Base-by-base conservation (phyloP, 148 eudicot species). In the Vaccinium darrowii region DNA sequence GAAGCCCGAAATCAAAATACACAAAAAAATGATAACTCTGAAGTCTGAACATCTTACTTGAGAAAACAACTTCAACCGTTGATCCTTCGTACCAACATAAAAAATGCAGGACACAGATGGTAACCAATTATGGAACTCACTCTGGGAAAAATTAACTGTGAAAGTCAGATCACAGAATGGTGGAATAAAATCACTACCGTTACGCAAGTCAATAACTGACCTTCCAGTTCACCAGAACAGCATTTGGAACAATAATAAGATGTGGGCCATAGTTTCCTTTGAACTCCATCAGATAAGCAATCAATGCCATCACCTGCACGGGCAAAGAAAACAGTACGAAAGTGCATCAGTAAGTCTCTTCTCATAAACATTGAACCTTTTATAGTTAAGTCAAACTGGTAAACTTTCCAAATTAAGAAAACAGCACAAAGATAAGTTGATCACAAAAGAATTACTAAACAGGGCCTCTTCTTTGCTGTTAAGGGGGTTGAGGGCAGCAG, bases 161-260 rank as follows among this genome's bases (percentile, higher is more conserved):
- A 71, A 52, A 86, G 84, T 62, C 73, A 52, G 30, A 43, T 86
- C 30, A 81, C 12, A 36, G 80, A 80, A 85, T 67, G 76, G 58
- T 36, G 25, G 74, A 79, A 86, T 51, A 85, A 79, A 57, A 23
- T 52, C 47, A 18, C 53, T 51, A 7, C 83, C 11, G 47, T 25
- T 73, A 8, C 56, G 39, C 14, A 58, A 52, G 81, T 60, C 51
- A 82, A 51, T n/a, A 74, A 84, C 86, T 56, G 53, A 97, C 99
- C 99, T 97, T 97, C 99, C 99, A 97, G 86, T 97, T 97, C 81
- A 97, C 99, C 82, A 97, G 84, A 80, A 97, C 99, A 89, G 99
- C 99, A 97, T 97, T 97, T 30, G 99, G 99, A 86, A 97, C 99
- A 85, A 95, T 95, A 76, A 97, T 97, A 27, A 97, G 94, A 90